Base-by-base conservation (phyloP, 2,329 filamentous ascomycete species). In the Colletotrichum limetticola region DNA sequence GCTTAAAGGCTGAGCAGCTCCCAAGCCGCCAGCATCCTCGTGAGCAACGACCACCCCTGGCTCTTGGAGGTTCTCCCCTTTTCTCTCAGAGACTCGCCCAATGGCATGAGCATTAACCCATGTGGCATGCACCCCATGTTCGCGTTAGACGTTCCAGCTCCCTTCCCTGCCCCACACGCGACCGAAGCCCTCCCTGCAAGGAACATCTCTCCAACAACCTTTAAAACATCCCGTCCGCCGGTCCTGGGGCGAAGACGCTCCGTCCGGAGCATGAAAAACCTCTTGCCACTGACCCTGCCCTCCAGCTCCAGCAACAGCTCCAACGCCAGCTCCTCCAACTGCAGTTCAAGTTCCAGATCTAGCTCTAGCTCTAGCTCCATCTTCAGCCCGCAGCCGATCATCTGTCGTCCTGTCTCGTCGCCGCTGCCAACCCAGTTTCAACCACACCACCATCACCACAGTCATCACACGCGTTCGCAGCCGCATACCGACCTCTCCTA, bases 191-290 rank as follows among this genome's bases (percentile, higher is more conserved):
- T 66, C 61, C 72, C 60, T 72, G 70, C 74, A 71, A 74, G 74
- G 72, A 74, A 66, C 68, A 63, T 69, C 59, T 75, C 66, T 65
- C 65, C 72, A 68, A 53, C 72, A 68, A 68, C 66, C 58, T 58
- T 74, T 75, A 75, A 73, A 75, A 72, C 68, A 66, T 62, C 58
- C 49, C 57, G 56, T 64, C 65, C 74, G 61, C 75, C 77, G 24
- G 75, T 75, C 35, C 66, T 76, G 37, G 72, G 74, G 52, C 79
- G 77, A 71, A 77, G 79, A 75, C 79, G 81, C 65, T 83, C 82
- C 52, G 83, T 84, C 30, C 80, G 80, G 59, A 83, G 79, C 71
- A 85, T 84, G 83, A 84, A 79, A 66, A 80, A 75, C 35, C 76
- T 84, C 60, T 78, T 84, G 74, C 82, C 82, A 42, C 78, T 85